Evolutionary conservation across 2,329 filamentous ascomycete species (phyloP).

Genomic region (Fusarium paranaense): DNA sequence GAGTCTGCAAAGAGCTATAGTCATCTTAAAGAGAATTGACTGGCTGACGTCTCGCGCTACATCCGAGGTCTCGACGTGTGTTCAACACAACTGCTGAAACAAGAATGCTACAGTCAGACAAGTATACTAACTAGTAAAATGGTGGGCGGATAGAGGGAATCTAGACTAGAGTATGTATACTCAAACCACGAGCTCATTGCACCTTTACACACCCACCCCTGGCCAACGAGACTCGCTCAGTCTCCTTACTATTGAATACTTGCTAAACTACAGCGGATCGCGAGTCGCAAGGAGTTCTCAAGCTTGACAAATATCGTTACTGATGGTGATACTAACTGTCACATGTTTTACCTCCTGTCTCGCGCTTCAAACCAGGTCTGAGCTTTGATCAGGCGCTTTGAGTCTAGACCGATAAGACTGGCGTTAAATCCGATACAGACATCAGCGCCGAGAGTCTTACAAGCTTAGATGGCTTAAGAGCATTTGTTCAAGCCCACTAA

Average conservation of each 20-base stretch:
- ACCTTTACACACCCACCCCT: too few relatives aligned
- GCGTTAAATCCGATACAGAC: neutral
- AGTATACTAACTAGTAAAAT: neutral
- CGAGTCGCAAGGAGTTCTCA: neutral
- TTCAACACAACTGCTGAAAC: neutral
- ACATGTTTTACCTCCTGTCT: neutral
- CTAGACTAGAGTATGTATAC: too few relatives aligned
- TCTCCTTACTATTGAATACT: neutral
- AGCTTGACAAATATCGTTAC: neutral
- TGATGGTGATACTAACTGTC: neutral
- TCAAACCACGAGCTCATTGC: too few relatives aligned
- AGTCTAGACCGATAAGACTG: neutral
- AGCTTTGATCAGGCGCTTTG: neutral
- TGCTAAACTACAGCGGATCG: neutral
- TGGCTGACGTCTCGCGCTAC: neutral
- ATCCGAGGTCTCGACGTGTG: neutral
- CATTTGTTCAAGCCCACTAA: neutral
- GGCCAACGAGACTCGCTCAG: neutral
- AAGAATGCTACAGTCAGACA: neutral
- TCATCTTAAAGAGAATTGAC: neutral
- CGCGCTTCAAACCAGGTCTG: neutral
- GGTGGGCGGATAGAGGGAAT: too few relatives aligned
- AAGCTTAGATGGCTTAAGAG: conserved; percentile 1
- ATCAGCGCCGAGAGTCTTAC: neutral
- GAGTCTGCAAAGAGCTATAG: neutral